Evolutionary conservation across 306 rosid species (phyloP).

Genomic region (Nissolia schottii): DNA sequence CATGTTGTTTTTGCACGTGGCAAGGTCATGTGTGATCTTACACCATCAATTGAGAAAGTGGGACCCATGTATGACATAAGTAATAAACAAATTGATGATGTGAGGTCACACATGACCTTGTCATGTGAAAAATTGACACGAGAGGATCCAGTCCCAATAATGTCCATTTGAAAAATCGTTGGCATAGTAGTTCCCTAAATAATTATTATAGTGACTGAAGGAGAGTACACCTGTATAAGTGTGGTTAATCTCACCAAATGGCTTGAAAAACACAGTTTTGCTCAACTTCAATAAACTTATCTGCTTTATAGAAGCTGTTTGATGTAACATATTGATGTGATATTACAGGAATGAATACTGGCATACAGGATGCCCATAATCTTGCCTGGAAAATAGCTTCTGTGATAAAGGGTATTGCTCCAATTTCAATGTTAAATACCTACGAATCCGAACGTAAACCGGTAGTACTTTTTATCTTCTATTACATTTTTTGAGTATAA

Average conservation of each 20-base stretch:
- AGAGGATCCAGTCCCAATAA: no score
- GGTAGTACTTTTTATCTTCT: conserved; percentile 49
- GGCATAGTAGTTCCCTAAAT: background rate
- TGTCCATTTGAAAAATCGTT: background rate
- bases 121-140: no score
- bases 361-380: conserved; percentile 94
- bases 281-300: background rate
- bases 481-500: background rate
- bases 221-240: background rate
- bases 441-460: conserved; percentile 83
- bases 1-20: no score
- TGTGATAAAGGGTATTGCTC: conserved; percentile 69
- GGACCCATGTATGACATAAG: no score
- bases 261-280: background rate
- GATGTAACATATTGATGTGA: conserved; percentile 9
- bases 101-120: no score
- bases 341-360: conserved; percentile 95
- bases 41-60: no score
- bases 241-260: background rate
- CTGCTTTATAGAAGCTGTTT: conserved; percentile 14
- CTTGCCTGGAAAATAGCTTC: conserved; percentile 98
- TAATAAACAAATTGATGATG: no score
- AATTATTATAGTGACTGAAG: conserved; percentile 3
- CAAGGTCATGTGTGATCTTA: no score
- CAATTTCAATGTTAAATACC: conserved; percentile 62